Evolutionary conservation across 148 eudicot genomes (phyloP), one percentile per base, ranked within the genome.

Genomic region (Bassia scoparia): DNA sequence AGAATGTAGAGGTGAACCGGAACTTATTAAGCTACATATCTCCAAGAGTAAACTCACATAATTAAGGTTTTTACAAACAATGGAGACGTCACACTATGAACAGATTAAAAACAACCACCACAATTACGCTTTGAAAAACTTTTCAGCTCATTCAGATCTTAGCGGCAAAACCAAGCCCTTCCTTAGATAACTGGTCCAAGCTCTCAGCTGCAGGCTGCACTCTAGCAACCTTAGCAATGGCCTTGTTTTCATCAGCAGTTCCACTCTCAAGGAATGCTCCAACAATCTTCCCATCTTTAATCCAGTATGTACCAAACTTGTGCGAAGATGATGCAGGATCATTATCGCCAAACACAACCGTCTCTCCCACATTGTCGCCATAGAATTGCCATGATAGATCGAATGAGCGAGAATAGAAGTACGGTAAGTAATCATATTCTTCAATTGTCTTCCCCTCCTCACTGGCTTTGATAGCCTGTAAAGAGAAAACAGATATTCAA

Each of bases 341-440:
- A 77, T 76, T 79, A 77, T 92, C 89, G 5, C 97, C 97, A 48
- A 92, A 92, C 35, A 81, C 29, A 21, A 89, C 92, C 0, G 86
- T 59, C 2, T 89, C 97, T 44, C 96, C 97, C 15, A 85, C 97
- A 69, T 92, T 89, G 73, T 92, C 97, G 4, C 97, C 97, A 18
- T 89, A 92, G 79, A 92, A 89, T 72, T 89, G 97, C 97, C 96
- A 89, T 18, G 96, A 86, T 43, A 92, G 85, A 79, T 87, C 90
- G 52, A 92, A 92, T 35, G 97, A 70, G 59, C 97, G 92, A 44
- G 97, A 92, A 67, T 92, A 92, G 85, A 92, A 92, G 86, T 68
- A 89, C 65, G 97, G 97, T 46, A 92, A 82, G 78, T 92, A 89
- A 75, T 89, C 97, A 53, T 92, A 92, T 72, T 85, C 96, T 1